A percentile compares a stretch with the other conserved stretches of the same genome.
phyloP scores from a whole-genome alignment of 495 filamentous ascomycete genomes.

The Melanomma pulvis-pyrius region DNA sequence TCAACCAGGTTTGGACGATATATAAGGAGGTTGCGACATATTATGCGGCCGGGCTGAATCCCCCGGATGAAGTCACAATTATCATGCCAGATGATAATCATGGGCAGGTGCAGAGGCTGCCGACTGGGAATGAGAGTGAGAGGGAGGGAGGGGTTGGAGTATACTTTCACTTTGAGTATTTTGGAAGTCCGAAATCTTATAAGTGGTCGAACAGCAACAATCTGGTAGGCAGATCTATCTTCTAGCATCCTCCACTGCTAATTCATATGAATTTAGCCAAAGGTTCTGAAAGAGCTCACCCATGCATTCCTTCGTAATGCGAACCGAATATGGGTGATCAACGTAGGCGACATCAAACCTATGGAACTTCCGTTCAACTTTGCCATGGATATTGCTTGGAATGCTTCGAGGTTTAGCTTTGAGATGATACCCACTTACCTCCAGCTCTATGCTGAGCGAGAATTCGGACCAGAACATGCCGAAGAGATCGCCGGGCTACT shows the following conservation, averaged over 20 bases:
- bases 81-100: constrained; percentile 30
- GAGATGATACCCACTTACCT: constrained; percentile 21
- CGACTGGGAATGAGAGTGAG: constrained; percentile 22
- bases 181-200: constrained; percentile 25
- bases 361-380: constrained; percentile 21
- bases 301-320: constrained; percentile 18
- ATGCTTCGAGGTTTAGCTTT: constrained; percentile 10
- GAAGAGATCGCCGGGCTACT: background rate
- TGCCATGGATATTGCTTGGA: constrained; percentile 30
- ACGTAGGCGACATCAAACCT: constrained; percentile 33
- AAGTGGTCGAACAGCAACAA: constrained; percentile 32
- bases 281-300: constrained; percentile 17
- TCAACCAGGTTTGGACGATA: constrained; percentile 27
- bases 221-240: background rate
- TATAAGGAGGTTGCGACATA: constrained; percentile 29
- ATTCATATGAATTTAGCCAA: constrained; percentile 2
- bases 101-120: constrained; percentile 26
- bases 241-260: background rate
- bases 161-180: constrained; percentile 35
- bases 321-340: constrained; percentile 31
- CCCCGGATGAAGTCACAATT: constrained; percentile 29
- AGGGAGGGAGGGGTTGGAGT: constrained; percentile 25
- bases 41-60: constrained; percentile 22
- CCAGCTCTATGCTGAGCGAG: constrained; percentile 14
- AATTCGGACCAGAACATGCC: constrained; percentile 16